Base-by-base conservation (phyloP, 2,329 filamentous ascomycete genomes). In the Fonsecaea monophora region DNA sequence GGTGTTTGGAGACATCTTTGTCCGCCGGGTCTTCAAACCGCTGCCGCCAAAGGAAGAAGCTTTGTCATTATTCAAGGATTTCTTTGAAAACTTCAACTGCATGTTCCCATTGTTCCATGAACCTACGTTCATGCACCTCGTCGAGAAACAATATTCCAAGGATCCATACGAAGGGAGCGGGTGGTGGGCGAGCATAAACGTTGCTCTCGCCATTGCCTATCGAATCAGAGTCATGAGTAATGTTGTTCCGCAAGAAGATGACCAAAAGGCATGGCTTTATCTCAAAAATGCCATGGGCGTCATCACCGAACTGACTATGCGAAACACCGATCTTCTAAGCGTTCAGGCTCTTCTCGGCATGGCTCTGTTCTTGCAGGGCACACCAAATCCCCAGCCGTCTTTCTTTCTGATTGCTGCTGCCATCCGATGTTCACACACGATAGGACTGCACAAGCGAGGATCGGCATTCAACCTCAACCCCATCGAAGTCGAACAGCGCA, bases 81-180 rank as follows among this genome's bases (percentile, higher is more conserved):
- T 90, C 75, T 99, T 99, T 72, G 92, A 96, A 75, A 97, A 97
- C 80, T 98, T 99, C 85, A 99, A 99, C 82, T 95, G 92, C 87
- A 94, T 98, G 87, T 97, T 98, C 76, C 95, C 95, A 5, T 84
- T 99, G 3, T 99, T 97, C 75, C 95, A 99, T 78, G 94, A 97
- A 77, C 94, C 94, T 0, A 98, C 95, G 0, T 99, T 99, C 76
- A 98, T 98, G 92, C 94, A 97, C 76, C 84, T 98, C 4, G 93
- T 97, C 37, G 93, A 98, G 75, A 89, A 91, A 72, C 94, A 98
- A 77, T 99, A 98, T 78, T 96, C 93, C 0, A 83, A 89, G 58
- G 92, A 98, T 72, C 94, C 94, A 0, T 98, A 97, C 72, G 90
- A 96, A 76, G 94, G 94, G 34, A 96, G 93, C 5, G 95, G 95